A percentile compares a stretch with the other conserved stretches of the same genome.
These are phyloP conservation scores for Didymella pinodella DNA, from an alignment of 2,329 filamentous ascomycete genomes.

Conservation along the genomic window DNA sequence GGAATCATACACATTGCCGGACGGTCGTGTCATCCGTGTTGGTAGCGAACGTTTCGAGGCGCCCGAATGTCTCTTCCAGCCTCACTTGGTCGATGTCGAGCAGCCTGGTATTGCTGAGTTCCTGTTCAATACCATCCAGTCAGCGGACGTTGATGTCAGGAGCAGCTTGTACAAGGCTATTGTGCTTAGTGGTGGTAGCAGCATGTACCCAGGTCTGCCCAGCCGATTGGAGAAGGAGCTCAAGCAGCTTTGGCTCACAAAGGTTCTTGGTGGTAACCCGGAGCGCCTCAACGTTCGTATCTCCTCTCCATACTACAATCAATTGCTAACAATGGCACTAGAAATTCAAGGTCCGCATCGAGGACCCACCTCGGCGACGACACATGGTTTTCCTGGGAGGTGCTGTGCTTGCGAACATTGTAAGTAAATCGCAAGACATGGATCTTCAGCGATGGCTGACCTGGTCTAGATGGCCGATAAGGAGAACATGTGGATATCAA, in stretches of 20 bases:
- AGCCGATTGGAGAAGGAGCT: conserved; percentile 97
- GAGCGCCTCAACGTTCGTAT: conserved; percentile 76
- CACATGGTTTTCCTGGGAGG: conserved; percentile 99
- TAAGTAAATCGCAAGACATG: conserved; percentile 49
- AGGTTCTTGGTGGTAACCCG: conserved; percentile 87
- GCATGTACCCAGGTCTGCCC: conserved; percentile 98
- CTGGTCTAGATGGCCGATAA: conserved; percentile 86
- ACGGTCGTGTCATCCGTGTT: conserved; percentile 94
- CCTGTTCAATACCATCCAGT: conserved; percentile 98
- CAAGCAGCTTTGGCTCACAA: conserved; percentile 97
- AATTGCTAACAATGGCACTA: conserved; percentile 45
- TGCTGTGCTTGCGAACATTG: conserved; percentile 93
- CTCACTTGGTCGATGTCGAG: conserved; percentile 95
- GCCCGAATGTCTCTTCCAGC: conserved; percentile 97
- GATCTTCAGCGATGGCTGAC: conserved; percentile 22
- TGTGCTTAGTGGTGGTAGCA: conserved; percentile 93
- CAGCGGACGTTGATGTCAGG: conserved; percentile 93
- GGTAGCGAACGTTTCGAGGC: conserved; percentile 98
- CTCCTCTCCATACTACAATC: conserved; percentile 12
- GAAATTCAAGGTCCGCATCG: conserved; percentile 99
- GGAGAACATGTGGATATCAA: conserved; percentile 98
- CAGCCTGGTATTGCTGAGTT: conserved; percentile 97
- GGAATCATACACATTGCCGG: conserved; percentile 95
- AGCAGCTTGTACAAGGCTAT: conserved; percentile 96
- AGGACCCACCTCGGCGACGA: conserved; percentile 91